Base-by-base conservation (phyloP, 805 yeast genomes). In the Trichomonascus vanleenenianus region DNA sequence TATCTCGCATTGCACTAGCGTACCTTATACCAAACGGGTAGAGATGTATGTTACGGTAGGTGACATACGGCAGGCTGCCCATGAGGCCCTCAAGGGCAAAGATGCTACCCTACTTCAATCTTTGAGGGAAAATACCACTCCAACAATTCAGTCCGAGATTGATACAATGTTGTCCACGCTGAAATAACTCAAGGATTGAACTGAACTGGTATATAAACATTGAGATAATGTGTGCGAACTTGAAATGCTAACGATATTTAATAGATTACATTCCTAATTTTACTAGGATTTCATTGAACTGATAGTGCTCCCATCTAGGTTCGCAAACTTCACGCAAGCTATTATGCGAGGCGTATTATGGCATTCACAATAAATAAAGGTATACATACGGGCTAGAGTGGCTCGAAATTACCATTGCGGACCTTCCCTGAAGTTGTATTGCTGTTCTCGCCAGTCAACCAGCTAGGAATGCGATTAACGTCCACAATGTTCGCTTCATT, bases 381-480 rank as follows among this genome's bases (percentile, higher is more conserved):
- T 35, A 46, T 22, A 22, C 4, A 22, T 22, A 22, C 4, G 8
- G 7, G 8, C 27, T 22, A 22, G 8, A 22, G 27, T 3, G 16
- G 30, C 30, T 15, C 35, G 22, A 36, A 47, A 7, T 36, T 37
- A 14, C 76, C 76, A 47, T 73, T 62, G 25, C 55, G 56, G 3
- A 76, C 62, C 0, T 50, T 55, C 0, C 88, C 88, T 32, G 74
- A 66, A 35, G 64, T 63, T 22, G 27, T 8, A 1, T 62, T 54
- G 0, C 84, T 83, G 50, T 80, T 81, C 59, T 84, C 87, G 2
- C 94, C 95, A 3, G 89, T 78, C 30, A 85, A 60, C 89, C 88
- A 85, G 27, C 78, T 74, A 0, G 95, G 95, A 12, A 83, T 63
- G 0, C 53, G 66, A n/a, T 70, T 65, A 0, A 83, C 73, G 52